These are phyloP conservation scores for Fraxinus pennsylvanica DNA, from an alignment of 257 asterid species.

Conservation along the genomic window DNA sequence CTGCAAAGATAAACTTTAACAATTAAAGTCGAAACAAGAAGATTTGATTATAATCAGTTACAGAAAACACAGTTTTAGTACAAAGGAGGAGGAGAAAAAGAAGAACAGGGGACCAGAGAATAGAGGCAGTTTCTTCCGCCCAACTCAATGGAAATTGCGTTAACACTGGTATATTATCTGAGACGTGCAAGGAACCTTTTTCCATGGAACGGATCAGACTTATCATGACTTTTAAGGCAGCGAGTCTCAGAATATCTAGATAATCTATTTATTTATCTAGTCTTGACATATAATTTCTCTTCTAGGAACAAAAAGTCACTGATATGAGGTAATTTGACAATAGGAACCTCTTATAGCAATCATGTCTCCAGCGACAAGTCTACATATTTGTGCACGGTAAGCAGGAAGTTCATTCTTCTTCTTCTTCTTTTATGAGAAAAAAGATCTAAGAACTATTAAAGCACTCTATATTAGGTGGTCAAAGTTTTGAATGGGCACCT, in stretches of 20 bases:
- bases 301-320: no score
- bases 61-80: neutral
- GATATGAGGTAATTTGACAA: no score
- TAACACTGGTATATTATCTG: no score
- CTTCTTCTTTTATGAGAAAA: neutral
- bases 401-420: neutral
- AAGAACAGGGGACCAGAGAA: neutral
- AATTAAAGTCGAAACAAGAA: slow-evolving; percentile 9
- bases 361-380: no score
- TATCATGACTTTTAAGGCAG: no score
- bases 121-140: neutral
- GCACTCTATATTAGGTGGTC: neutral
- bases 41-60: neutral
- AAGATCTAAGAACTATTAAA: neutral
- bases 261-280: no score
- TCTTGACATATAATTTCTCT: no score
- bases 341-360: no score
- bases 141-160: neutral
- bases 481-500: slow-evolving; percentile 39
- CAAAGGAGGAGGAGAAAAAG: neutral
- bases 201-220: no score
- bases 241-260: no score
- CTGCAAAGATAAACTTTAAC: slow-evolving; percentile 36
- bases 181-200: no score
- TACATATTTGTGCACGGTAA: no score